phyloP scores from a whole-genome alignment of 148 eudicot genomes.

The Cornus kousa region DNA sequence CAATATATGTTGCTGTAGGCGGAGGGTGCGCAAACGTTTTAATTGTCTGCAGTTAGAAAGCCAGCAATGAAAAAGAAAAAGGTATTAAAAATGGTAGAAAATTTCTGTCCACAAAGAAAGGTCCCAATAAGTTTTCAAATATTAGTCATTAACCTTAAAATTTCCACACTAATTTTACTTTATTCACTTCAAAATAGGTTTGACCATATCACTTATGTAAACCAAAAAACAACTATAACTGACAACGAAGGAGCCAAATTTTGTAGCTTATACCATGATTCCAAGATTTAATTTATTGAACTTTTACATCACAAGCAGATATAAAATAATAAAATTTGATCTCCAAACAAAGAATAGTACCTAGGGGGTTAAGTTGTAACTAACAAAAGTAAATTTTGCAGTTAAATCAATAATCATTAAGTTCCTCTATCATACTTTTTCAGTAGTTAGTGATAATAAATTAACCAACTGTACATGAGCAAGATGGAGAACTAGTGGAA shows the following conservation, averaged over 20 bases:
- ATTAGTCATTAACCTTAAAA: too few species aligned
- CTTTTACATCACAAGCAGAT: not conserved
- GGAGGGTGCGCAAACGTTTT: slow-evolving; percentile 17
- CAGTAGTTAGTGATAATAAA: not conserved
- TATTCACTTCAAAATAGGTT: too few species aligned
- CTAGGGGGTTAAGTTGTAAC: too few species aligned
- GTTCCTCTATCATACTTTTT: not conserved
- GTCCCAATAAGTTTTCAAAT: not conserved
- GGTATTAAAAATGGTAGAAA: not conserved
- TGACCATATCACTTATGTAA: too few species aligned
- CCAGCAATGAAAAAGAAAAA: not conserved
- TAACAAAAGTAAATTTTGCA: too few species aligned
- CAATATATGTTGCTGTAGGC: slow-evolving; percentile 16
- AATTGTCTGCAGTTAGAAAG: slow-evolving; percentile 15
- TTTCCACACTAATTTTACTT: too few species aligned
- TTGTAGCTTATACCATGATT: not conserved
- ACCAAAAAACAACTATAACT: not conserved
- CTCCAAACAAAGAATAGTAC: not conserved
- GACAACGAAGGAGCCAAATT: not conserved
- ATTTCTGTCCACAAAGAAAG: not conserved
- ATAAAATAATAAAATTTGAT: too few species aligned
- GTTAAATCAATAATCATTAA: not conserved
- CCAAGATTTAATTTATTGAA: not conserved
- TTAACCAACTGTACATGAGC: not conserved
- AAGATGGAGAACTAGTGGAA: too few species aligned